Percentiles rank a stretch among this genome's conserved stretches.
Evolutionary conservation across 1,284 basidiomycete species (phyloP).

Genomic region (Xanthoconium separans): DNA sequence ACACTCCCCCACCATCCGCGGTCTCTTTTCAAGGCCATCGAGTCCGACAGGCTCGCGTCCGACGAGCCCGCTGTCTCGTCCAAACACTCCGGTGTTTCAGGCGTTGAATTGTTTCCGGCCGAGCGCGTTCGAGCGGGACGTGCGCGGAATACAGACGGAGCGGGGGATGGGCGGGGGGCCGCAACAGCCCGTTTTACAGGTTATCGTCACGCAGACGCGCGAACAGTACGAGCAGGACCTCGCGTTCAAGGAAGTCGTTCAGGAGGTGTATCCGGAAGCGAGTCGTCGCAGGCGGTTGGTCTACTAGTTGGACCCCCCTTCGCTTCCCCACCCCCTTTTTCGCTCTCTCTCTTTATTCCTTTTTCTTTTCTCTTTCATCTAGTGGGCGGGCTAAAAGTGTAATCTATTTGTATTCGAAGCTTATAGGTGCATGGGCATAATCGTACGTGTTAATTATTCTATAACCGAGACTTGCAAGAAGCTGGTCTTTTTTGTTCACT

Average conservation of each 20-base stretch:
- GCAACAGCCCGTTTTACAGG: slow-evolving; percentile 29
- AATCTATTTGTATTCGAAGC: slow-evolving; percentile 1
- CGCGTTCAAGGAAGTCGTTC: slow-evolving; percentile 32
- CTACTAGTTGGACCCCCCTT: not conserved
- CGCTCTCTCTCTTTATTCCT: not conserved
- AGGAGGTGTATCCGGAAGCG: slow-evolving; percentile 31
- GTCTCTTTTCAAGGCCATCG: slow-evolving; percentile 23
- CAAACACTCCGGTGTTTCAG: slow-evolving; percentile 25
- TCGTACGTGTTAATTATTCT: slow-evolving; percentile 20
- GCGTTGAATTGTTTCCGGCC: slow-evolving; percentile 32
- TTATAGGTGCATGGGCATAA: slow-evolving; percentile 5
- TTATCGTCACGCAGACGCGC: slow-evolving; percentile 34
- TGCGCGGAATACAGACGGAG: slow-evolving; percentile 16
- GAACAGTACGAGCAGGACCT: slow-evolving; percentile 34
- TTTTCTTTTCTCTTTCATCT: not conserved
- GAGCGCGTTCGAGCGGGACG: slow-evolving; percentile 24
- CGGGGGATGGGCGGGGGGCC: not conserved
- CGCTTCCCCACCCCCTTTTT: not conserved
- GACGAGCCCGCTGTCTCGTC: slow-evolving; percentile 26
- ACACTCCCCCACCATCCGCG: slow-evolving; percentile 12
- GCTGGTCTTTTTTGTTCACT: slow-evolving; percentile 13
- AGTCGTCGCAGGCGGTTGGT: slow-evolving; percentile 14
- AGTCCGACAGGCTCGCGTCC: slow-evolving; percentile 27
- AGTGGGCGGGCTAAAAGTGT: slow-evolving; percentile 8
- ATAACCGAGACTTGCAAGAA: slow-evolving; percentile 17